Evolutionary conservation across 768 basidiomycete species (phyloP).

Genomic region (Sarcodon sp.): DNA sequence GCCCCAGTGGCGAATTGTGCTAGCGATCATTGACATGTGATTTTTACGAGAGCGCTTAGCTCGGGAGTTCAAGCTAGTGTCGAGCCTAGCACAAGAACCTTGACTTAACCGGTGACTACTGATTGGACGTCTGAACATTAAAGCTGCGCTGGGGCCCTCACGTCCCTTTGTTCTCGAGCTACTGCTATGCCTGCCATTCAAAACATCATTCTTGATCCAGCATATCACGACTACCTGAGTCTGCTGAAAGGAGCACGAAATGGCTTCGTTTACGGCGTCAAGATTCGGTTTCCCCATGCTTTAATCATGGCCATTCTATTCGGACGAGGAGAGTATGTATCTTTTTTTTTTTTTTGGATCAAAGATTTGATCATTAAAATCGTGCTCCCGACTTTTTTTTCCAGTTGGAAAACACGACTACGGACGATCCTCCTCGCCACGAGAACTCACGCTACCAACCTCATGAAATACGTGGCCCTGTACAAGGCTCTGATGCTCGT

Average conservation of each 20-base stretch:
- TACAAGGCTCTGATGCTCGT: constrained; percentile 82
- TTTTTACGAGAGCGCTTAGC: too few relatives aligned
- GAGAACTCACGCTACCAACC: constrained; percentile 80
- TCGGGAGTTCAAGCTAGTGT: too few relatives aligned
- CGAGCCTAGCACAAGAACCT: too few relatives aligned
- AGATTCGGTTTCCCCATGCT: constrained; percentile 92
- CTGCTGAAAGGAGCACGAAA: constrained; percentile 92
- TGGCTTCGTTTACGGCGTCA: constrained; percentile 82
- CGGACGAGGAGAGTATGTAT: constrained; percentile 76
- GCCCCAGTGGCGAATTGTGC: too few relatives aligned
- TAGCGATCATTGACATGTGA: too few relatives aligned
- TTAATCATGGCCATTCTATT: constrained; percentile 94
- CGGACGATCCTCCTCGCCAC: constrained; percentile 71
- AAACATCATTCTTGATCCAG: constrained; percentile 45
- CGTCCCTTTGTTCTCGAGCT: too few relatives aligned
- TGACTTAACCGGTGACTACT: too few relatives aligned
- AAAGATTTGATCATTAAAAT: not conserved
- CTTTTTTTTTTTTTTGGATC: constrained; percentile 2
- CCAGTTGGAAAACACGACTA: constrained; percentile 64
- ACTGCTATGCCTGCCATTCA: constrained; percentile 13
- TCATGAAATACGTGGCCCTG: constrained; percentile 87
- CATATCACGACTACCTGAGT: constrained; percentile 81
- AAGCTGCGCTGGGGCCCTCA: too few relatives aligned
- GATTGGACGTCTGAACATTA: too few relatives aligned
- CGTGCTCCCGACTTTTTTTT: constrained; percentile 1